Percentiles rank a stretch among this genome's conserved stretches.
Conservation (phyloP, 495 filamentous ascomycete genomes). For the Penicillium longicatenatum region DNA sequence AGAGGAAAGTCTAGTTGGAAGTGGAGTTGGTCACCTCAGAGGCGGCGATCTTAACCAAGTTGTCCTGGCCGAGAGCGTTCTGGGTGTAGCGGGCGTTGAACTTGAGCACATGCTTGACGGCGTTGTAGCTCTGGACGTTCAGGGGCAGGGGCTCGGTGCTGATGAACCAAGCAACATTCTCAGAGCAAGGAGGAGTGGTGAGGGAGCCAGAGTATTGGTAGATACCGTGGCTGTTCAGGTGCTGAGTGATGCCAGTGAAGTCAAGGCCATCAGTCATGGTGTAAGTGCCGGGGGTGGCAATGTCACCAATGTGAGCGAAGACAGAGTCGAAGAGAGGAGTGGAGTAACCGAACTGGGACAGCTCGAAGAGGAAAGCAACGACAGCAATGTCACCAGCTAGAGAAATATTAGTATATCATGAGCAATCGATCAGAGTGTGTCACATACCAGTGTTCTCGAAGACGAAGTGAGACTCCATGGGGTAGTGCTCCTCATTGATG, state of each 20-base stretch:
- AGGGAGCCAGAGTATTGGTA: conserved; percentile 63
- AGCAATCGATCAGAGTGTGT: neutral
- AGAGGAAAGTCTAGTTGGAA: conserved; percentile 3
- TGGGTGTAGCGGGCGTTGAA: conserved; percentile 68
- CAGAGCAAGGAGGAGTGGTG: conserved; percentile 69
- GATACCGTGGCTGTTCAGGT: conserved; percentile 51
- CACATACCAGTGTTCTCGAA: conserved; percentile 51
- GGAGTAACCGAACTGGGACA: conserved; percentile 45
- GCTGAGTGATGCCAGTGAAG: conserved; percentile 54
- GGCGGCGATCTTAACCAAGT: conserved; percentile 48
- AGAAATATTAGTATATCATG: conserved; percentile 12
- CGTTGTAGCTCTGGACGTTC: conserved; percentile 54
- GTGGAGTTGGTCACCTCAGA: conserved; percentile 1
- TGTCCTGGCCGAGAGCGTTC: conserved; percentile 54
- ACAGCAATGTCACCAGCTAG: conserved; percentile 50
- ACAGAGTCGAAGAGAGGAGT: conserved; percentile 56
- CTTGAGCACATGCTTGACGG: conserved; percentile 59
- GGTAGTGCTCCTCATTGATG: conserved; percentile 55
- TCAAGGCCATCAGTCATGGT: conserved; percentile 57
- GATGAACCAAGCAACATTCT: conserved; percentile 61
- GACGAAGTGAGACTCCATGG: conserved; percentile 69
- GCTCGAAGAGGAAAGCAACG: conserved; percentile 60
- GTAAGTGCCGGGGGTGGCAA: conserved; percentile 54
- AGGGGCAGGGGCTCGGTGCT: conserved; percentile 53
- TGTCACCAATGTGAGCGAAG: conserved; percentile 51